These are phyloP conservation scores for Melampsora larici-populina DNA, from an alignment of 1,284 basidiomycete species.

Conservation along the genomic window DNA sequence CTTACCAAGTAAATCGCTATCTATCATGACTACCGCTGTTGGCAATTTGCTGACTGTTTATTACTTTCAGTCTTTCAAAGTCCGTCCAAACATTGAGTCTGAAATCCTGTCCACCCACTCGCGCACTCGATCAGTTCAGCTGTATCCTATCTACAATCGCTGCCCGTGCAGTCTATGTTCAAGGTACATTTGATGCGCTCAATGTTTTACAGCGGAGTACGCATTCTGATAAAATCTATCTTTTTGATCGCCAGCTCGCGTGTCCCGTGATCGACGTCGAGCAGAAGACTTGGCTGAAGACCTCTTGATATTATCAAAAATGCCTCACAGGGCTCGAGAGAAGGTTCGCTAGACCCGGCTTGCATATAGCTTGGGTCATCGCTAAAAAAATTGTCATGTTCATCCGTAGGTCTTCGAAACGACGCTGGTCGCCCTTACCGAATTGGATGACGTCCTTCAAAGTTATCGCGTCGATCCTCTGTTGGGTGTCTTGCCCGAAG, in stretches of 20 bases:
- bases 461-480: constrained; percentile 39
- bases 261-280: constrained; percentile 32
- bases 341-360: constrained; percentile 1
- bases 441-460: constrained; percentile 39
- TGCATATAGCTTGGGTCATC: background rate
- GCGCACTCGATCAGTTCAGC: background rate
- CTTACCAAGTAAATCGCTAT: too few species aligned
- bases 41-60: too few species aligned
- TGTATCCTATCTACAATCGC: background rate
- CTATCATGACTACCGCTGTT: too few species aligned
- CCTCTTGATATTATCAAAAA: constrained; percentile 31
- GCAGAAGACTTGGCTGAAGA: constrained; percentile 13
- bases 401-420: constrained; percentile 31
- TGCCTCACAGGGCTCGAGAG: constrained; percentile 35
- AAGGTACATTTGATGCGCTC: background rate
- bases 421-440: constrained; percentile 28
- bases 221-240: background rate
- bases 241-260: constrained; percentile 7
- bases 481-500: constrained; percentile 42
- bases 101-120: background rate
- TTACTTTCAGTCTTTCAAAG: background rate
- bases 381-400: background rate
- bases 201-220: background rate
- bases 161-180: background rate
- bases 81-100: background rate